Percentiles rank a stretch among this genome's conserved stretches.
Conservation (phyloP, 768 basidiomycete genomes). For the Pulveroboletus sp. region DNA sequence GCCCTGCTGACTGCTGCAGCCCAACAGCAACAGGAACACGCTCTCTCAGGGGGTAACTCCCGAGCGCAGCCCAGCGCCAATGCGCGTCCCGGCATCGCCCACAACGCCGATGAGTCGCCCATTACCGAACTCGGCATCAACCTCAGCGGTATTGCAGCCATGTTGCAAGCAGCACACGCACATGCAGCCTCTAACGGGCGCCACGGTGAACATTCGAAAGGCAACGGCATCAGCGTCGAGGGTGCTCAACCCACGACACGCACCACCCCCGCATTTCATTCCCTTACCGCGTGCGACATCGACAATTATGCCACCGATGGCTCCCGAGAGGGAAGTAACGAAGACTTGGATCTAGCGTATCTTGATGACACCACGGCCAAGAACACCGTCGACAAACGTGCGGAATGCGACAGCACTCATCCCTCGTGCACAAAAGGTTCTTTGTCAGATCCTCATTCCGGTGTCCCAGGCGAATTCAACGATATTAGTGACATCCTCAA, state of each 20-base stretch:
- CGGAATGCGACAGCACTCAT: slow-evolving; percentile 39
- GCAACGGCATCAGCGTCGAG: slow-evolving; percentile 43
- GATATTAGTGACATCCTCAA: slow-evolving; percentile 77
- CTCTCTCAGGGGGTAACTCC: slow-evolving; percentile 35
- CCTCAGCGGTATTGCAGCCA: slow-evolving; percentile 69
- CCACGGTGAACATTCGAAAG: slow-evolving; percentile 44
- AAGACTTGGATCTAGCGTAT: slow-evolving; percentile 57
- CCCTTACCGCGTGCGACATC: slow-evolving; percentile 54
- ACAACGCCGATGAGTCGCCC: slow-evolving; percentile 14
- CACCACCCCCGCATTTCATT: slow-evolving; percentile 76
- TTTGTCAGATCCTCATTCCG: slow-evolving; percentile 43
- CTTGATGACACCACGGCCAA: slow-evolving; percentile 35
- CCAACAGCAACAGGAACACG: slow-evolving; percentile 58
- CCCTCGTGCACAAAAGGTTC: slow-evolving; percentile 26
- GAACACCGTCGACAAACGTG: slow-evolving; percentile 34
- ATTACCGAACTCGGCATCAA: slow-evolving; percentile 49
- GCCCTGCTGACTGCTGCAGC: slow-evolving; percentile 64
- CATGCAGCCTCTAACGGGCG: slow-evolving; percentile 51
- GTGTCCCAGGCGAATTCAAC: slow-evolving; percentile 57
- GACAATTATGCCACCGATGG: slow-evolving; percentile 21
- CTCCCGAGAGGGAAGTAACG: slow-evolving; percentile 36
- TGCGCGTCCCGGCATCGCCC: slow-evolving; percentile 10
- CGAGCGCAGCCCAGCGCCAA: slow-evolving; percentile 25
- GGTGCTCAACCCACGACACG: slow-evolving; percentile 56
- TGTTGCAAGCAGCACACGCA: slow-evolving; percentile 74